A percentile compares a stretch with the other conserved stretches of the same genome.
phyloP scores from a whole-genome alignment of 495 filamentous ascomycete genomes.

The Neurospora sp. region DNA sequence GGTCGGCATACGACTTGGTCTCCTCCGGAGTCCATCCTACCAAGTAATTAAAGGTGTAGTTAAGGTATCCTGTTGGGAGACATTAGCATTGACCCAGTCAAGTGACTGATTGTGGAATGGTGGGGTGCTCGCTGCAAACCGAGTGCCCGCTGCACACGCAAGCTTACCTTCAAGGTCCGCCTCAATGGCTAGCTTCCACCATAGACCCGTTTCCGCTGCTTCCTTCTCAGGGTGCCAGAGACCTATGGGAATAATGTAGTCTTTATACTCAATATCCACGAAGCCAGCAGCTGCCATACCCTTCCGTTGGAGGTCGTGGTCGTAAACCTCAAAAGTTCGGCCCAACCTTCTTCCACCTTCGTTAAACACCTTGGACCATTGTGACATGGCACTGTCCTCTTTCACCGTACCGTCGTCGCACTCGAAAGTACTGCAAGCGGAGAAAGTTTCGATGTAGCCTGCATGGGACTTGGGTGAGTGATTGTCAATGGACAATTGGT shows the following conservation, averaged over 20 bases:
- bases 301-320: conserved; percentile 21
- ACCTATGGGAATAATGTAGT: conserved; percentile 4
- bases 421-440: conserved; percentile 11
- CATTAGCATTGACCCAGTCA: not conserved
- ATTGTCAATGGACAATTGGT: not conserved
- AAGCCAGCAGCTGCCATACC: conserved; percentile 33
- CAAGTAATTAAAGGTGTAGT: not conserved
- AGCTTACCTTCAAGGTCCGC: not conserved
- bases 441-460: conserved; percentile 16
- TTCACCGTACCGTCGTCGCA: conserved; percentile 12
- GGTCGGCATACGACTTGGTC: not conserved
- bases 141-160: not conserved
- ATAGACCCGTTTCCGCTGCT: not conserved
- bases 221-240: not conserved
- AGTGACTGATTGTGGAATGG: not conserved
- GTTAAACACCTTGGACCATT: conserved; percentile 14
- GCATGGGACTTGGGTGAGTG: not conserved
- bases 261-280: conserved; percentile 5
- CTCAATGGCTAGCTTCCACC: not conserved
- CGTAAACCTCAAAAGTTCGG: conserved; percentile 9
- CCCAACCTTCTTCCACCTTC: conserved; percentile 10
- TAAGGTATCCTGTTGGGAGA: not conserved
- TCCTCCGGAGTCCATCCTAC: not conserved
- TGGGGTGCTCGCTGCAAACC: not conserved
- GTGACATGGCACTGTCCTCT: conserved; percentile 5